Percentiles rank a stretch among this genome's conserved stretches.
These are phyloP conservation scores for Caryopteris hybrid DNA, from an alignment of 305 asterid species.

Conservation along the genomic window DNA sequence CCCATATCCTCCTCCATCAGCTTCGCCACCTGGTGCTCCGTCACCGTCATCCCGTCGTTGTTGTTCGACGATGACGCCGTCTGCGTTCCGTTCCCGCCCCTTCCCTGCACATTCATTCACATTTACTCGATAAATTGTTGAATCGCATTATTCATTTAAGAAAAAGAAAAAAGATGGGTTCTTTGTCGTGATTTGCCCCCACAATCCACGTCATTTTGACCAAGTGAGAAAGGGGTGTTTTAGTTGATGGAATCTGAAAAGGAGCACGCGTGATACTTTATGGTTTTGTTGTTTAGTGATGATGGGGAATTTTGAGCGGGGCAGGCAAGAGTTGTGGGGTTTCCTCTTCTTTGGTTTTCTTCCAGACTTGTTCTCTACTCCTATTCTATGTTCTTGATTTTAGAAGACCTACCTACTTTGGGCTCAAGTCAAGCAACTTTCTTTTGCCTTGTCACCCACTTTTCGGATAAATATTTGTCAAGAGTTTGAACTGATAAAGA, in stretches of 20 bases:
- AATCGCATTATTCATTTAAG: too few relatives aligned
- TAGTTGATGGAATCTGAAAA: constrained; percentile 46
- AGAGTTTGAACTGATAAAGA: too few relatives aligned
- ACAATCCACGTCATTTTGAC: constrained; percentile 13
- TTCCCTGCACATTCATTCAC: constrained; percentile 27
- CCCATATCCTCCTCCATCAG: constrained; percentile 94
- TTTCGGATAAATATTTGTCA: not conserved
- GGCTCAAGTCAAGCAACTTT: constrained; percentile 5
- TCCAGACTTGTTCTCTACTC: constrained; percentile 12
- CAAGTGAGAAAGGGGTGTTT: not conserved
- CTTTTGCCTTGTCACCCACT: not conserved
- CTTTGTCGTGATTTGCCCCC: not conserved
- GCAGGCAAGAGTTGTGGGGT: constrained; percentile 37
- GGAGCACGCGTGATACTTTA: constrained; percentile 81
- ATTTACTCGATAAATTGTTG: too few relatives aligned
- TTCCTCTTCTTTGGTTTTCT: constrained; percentile 18
- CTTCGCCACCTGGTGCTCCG: constrained; percentile 87
- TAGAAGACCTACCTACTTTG: not conserved
- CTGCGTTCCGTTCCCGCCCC: constrained; percentile 45
- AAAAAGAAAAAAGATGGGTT: not conserved
- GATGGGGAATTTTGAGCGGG: constrained; percentile 33
- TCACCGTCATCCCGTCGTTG: constrained; percentile 52
- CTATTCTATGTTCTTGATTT: too few relatives aligned
- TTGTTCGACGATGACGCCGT: constrained; percentile 50
- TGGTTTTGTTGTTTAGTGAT: constrained; percentile 50